Base-by-base conservation (phyloP, 2,329 filamentous ascomycete genomes). In the Westerdykella aurantiaca region DNA sequence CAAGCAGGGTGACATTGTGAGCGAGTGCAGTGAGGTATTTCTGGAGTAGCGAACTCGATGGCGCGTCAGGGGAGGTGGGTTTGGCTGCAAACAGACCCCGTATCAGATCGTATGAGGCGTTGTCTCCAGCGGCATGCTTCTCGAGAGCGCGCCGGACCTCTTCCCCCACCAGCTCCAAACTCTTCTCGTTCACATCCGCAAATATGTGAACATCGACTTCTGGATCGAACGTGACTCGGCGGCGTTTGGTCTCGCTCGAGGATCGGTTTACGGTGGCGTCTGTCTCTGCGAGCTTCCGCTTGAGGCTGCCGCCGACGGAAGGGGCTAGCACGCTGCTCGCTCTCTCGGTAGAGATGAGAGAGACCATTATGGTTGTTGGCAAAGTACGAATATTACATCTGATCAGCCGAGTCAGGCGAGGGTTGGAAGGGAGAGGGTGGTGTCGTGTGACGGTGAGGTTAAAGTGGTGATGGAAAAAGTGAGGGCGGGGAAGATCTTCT, bases 21-120 rank as follows among this genome's bases (percentile, higher is more conserved):
- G 75, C 69, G 39, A 83, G 66, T n/a, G 77, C 80, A 45, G 77
- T 60, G 41, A 83, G 61, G 59, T 83, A 80, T 56, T 80, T 76
- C 50, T 72, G 75, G 42, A 83, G 66, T 21, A 74, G 66, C 14
- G 68, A 69, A 39, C 72, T 73, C 17, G 73, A 74, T 18, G 77
- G 75, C 18, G 77, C 67, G 45, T 76, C 74, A 33, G 69, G 63
- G 29, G 71, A 71, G 7, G 63, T 62, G 7, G 73, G 72, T 47
- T 73, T 67, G n/a, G 67, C 66, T 12, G 64, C 63, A 56, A 81
- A 78, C 34, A 80, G 63, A 48, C 72, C 68, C 53, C 75, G 76
- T 47, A 83, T 64, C 49, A 72, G 71, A 51, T 80, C 75, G 56
- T 83, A 83, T 44, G 67, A 72, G 39, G 73, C 70, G 55, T 76